A percentile compares a stretch with the other conserved stretches of the same genome.
These are phyloP conservation scores for Coemansia sp. DNA, from an alignment of 192 early-diverging fungal species.

Conservation along the genomic window DNA sequence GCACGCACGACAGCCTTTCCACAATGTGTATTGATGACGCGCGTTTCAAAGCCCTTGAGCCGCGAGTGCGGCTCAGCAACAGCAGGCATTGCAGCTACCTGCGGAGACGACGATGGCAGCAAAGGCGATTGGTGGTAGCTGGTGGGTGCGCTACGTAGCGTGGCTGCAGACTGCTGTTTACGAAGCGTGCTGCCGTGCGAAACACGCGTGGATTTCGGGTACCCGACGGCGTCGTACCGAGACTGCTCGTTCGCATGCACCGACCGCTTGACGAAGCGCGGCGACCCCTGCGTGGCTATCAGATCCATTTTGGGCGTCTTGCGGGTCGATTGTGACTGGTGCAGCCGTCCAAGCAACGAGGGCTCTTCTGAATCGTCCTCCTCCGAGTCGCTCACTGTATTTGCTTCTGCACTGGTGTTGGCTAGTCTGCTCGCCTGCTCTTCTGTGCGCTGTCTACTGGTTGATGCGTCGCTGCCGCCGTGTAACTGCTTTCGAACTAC, in stretches of 20 bases:
- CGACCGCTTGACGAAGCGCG: slow-evolving; percentile 22
- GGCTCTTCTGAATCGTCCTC: not conserved
- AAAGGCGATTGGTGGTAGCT: not conserved
- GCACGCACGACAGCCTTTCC: slow-evolving; percentile 32
- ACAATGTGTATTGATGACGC: slow-evolving; percentile 41
- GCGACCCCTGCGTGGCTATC: not conserved
- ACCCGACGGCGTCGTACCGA: slow-evolving; percentile 29
- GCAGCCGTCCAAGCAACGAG: slow-evolving; percentile 20
- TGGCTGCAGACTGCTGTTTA: not conserved
- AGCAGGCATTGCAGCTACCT: not conserved
- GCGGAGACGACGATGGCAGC: not conserved
- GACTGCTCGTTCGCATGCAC: slow-evolving; percentile 15
- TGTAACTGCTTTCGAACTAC: slow-evolving; percentile 3
- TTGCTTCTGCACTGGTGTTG: not conserved
- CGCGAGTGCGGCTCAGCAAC: slow-evolving; percentile 15
- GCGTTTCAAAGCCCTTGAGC: slow-evolving; percentile 45
- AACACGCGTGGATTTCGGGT: slow-evolving; percentile 32
- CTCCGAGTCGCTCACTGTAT: not conserved
- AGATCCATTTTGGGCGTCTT: slow-evolving; percentile 10
- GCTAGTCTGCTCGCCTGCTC: not conserved
- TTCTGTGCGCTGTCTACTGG: not conserved
- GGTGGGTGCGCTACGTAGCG: not conserved
- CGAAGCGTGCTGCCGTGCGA: not conserved
- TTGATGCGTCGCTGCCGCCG: not conserved
- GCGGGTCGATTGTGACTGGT: not conserved